Evolutionary conservation across 169 alveolate genomes (phyloP).

Genomic region (Plasmodium relictum): DNA sequence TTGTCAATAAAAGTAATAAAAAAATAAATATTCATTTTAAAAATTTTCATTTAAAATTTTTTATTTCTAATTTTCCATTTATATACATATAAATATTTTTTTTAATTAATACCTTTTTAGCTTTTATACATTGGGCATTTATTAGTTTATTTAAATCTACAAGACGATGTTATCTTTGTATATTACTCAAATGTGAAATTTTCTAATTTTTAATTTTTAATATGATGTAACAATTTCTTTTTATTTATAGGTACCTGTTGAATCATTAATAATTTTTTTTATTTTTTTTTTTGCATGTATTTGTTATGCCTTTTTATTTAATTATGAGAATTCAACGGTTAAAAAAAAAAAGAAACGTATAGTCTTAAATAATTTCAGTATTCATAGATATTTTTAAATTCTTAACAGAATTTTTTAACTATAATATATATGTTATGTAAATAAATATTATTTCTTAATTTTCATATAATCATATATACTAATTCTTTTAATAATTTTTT

Average conservation of each 20-base stretch:
- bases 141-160: conserved; percentile 24
- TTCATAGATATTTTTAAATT: too few relatives aligned
- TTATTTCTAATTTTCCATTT: too few relatives aligned
- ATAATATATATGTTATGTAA: neutral
- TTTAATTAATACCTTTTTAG: conserved; percentile 11
- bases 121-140: conserved; percentile 38
- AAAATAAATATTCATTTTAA: neutral
- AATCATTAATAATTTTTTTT: conserved; percentile 28
- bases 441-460: neutral
- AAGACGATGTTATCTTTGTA: conserved; percentile 38
- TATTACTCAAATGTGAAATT: neutral
- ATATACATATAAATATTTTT: neutral
- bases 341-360: neutral
- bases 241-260: conserved; percentile 30
- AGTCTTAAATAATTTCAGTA: too few relatives aligned
- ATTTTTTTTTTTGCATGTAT: conserved; percentile 9
- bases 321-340: conserved; percentile 48
- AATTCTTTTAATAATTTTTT: neutral
- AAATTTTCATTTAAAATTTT: too few relatives aligned
- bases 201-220: neutral
- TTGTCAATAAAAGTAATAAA: conserved; percentile 21
- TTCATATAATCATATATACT: neutral
- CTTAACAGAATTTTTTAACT: neutral
- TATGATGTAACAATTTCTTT: neutral
- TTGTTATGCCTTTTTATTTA: conserved; percentile 26